These are phyloP conservation scores for Saccharomycopsis vini DNA, from an alignment of 805 yeast genomes.

Conservation along the genomic window DNA sequence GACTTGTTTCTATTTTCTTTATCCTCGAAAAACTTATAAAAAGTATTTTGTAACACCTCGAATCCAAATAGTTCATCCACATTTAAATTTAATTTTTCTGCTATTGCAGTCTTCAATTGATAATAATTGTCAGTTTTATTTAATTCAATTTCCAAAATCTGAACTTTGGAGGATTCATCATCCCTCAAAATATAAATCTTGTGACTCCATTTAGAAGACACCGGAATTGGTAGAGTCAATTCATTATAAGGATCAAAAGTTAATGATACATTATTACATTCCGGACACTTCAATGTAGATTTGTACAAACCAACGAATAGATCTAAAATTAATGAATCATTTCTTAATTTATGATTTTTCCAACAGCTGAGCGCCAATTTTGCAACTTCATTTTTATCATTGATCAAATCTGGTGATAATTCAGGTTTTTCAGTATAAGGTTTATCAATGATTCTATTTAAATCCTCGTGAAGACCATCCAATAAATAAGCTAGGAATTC, in stretches of 20 bases:
- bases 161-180: constrained; percentile 45
- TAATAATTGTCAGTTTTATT: constrained; percentile 52
- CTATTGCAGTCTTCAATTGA: constrained; percentile 55
- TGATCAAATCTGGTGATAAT: constrained; percentile 45
- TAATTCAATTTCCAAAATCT: constrained; percentile 61
- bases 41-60: constrained; percentile 58
- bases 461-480: constrained; percentile 87
- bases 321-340: constrained; percentile 78
- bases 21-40: constrained; percentile 58
- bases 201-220: constrained; percentile 61
- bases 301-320: constrained; percentile 86
- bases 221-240: constrained; percentile 81
- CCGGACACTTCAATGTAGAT: constrained; percentile 84
- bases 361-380: constrained; percentile 68
- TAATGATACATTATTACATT: constrained; percentile 65
- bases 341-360: constrained; percentile 69
- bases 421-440: constrained; percentile 90
- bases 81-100: constrained; percentile 30
- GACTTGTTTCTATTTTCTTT: constrained; percentile 29
- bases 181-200: constrained; percentile 43
- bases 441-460: constrained; percentile 72
- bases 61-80: constrained; percentile 34
- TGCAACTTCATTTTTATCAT: constrained; percentile 43
- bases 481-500: constrained; percentile 82
- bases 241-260: constrained; percentile 94